Conservation (phyloP, 108 stramenopile genomes). For the Aurantiochytrium sp. region DNA sequence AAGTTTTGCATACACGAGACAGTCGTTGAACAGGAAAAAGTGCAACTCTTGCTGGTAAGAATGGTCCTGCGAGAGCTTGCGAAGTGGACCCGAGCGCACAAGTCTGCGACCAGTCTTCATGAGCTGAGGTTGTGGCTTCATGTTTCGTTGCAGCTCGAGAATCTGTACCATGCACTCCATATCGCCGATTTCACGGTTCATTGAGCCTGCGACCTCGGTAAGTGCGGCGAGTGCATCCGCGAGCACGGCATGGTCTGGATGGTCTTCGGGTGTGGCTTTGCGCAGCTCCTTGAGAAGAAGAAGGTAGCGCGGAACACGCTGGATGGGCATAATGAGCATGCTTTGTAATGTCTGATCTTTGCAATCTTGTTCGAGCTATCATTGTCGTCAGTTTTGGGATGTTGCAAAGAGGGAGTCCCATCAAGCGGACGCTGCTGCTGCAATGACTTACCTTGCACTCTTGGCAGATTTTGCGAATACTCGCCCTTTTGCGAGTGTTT, state of each 20-base stretch:
- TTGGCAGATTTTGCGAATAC: not conserved
- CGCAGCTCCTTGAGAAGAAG: not conserved
- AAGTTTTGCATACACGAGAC: not conserved
- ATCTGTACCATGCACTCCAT: not conserved
- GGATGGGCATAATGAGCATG: constrained; percentile 23
- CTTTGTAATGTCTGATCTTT: not conserved
- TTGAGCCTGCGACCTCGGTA: not conserved
- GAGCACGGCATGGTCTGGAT: not conserved
- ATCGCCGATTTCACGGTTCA: constrained; percentile 12
- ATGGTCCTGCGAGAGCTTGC: not conserved
- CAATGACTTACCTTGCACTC: not conserved
- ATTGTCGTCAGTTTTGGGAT: too few species aligned
- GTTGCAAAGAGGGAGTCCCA: too few species aligned
- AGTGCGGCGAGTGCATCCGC: not conserved
- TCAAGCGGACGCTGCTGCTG: too few species aligned
- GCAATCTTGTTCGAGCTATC: not conserved
- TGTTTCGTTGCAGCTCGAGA: not conserved
- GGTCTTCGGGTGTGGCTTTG: not conserved
- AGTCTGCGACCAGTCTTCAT: not conserved
- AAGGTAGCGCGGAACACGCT: constrained; percentile 9
- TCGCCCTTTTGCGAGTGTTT: not conserved
- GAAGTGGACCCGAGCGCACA: not conserved
- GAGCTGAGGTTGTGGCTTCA: not conserved
- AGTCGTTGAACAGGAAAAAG: not conserved
- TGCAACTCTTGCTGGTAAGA: not conserved